phyloP scores from a whole-genome alignment of 169 alveolate genomes.

The Plasmodium blacklocki region DNA sequence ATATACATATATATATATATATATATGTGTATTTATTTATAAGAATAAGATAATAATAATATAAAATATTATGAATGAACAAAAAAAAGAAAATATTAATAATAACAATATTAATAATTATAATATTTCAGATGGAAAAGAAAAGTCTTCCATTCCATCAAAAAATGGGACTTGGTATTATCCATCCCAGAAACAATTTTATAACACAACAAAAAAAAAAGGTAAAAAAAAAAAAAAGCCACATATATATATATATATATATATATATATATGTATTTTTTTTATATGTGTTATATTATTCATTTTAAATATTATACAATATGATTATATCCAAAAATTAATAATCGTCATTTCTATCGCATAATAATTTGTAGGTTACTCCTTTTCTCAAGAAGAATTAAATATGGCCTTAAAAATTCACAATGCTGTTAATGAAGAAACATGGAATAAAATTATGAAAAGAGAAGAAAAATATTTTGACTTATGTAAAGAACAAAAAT shows the following conservation, averaged over 20 bases:
- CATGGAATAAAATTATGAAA: conserved; percentile 85
- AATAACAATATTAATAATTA: neutral
- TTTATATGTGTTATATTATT: neutral
- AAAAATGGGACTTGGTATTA: conserved; percentile 81
- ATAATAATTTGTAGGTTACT: conserved; percentile 70
- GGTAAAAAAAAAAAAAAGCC: conserved; percentile 55
- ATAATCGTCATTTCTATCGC: no score
- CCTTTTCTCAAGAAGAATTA: conserved; percentile 77
- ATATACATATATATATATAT: no score
- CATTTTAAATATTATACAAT: no score
- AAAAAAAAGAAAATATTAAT: neutral
- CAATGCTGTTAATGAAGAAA: conserved; percentile 85
- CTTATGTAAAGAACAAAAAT: conserved; percentile 79
- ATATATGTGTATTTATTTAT: no score
- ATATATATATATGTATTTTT: neutral
- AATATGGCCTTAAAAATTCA: conserved; percentile 83
- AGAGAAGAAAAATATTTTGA: conserved; percentile 79
- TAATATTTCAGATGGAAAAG: conserved; percentile 38
- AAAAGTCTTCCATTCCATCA: conserved; percentile 82
- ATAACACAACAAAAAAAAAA: conserved; percentile 80
- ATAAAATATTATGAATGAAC: neutral
- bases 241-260: neutral
- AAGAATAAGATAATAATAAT: neutral
- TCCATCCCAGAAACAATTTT: conserved; percentile 86
- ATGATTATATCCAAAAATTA: no score